phyloP scores from a whole-genome alignment of 805 yeast species.

The Ogataea minuta region DNA sequence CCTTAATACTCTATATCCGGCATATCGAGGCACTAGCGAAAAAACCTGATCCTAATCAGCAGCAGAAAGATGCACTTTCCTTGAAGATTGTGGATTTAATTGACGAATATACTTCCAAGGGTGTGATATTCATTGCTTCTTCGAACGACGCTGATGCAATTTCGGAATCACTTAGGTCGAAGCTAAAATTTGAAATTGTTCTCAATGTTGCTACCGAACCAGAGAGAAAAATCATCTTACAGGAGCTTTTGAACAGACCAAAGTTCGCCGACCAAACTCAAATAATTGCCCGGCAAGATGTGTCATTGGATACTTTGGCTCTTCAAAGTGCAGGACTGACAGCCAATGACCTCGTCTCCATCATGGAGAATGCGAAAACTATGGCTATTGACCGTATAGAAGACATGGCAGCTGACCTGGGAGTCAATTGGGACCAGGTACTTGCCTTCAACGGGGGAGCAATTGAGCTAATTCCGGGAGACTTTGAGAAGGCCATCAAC shows the following conservation, averaged over 20 bases:
- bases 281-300: conserved; percentile 41
- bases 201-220: conserved; percentile 74
- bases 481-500: conserved; percentile 68
- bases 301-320: conserved; percentile 58
- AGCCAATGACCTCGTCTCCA: conserved; percentile 74
- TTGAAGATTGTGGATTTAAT: conserved; percentile 58
- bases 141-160: conserved; percentile 65
- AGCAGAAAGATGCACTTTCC: conserved; percentile 41
- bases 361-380: conserved; percentile 62
- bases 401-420: conserved; percentile 30
- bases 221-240: conserved; percentile 68
- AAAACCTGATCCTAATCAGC: conserved; percentile 56
- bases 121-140: conserved; percentile 62
- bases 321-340: conserved; percentile 91
- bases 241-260: conserved; percentile 38
- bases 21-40: conserved; percentile 78
- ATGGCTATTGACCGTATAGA: conserved; percentile 51
- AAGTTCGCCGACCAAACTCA: background rate
- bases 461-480: conserved; percentile 52
- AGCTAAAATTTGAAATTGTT: conserved; percentile 72
- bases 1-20: conserved; percentile 55
- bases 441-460: conserved; percentile 55
- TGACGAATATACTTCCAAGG: conserved; percentile 47
- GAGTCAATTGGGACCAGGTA: conserved; percentile 32
- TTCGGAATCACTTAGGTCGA: conserved; percentile 61